These are phyloP conservation scores for Trichophyton simii DNA, from an alignment of 2,329 filamentous ascomycete species.

Conservation along the genomic window DNA sequence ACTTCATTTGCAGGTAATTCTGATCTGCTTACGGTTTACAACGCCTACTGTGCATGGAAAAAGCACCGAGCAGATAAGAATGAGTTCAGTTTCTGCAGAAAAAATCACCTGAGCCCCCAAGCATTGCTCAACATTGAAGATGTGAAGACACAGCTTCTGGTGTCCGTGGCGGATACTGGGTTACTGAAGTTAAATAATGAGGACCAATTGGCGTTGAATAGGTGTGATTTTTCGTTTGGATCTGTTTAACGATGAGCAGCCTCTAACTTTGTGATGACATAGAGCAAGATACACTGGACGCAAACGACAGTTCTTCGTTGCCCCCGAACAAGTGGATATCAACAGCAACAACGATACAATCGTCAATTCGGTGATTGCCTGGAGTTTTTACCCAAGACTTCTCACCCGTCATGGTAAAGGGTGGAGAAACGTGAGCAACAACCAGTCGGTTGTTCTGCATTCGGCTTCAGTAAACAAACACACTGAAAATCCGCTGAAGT, in stretches of 20 bases:
- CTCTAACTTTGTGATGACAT: neutral
- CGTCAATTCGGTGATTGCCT: conserved; percentile 70
- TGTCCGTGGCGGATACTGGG: conserved; percentile 72
- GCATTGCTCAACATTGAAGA: conserved; percentile 88
- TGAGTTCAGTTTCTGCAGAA: conserved; percentile 83
- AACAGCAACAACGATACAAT: conserved; percentile 72
- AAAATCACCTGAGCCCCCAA: conserved; percentile 85
- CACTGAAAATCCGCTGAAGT: conserved; percentile 45
- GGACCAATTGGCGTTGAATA: conserved; percentile 57
- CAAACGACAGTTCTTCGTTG: conserved; percentile 66
- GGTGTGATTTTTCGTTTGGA: conserved; percentile 30
- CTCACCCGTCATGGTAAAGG: conserved; percentile 73
- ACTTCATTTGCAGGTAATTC: conserved; percentile 51
- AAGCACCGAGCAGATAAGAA: conserved; percentile 60
- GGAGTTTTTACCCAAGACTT: conserved; percentile 92
- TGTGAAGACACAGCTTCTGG: conserved; percentile 79
- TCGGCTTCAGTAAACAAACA: conserved; percentile 79
- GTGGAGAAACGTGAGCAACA: conserved; percentile 84
- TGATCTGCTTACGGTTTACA: conserved; percentile 83
- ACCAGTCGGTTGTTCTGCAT: conserved; percentile 76
- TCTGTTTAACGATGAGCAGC: neutral
- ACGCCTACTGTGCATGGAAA: conserved; percentile 84
- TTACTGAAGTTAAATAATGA: conserved; percentile 63
- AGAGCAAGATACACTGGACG: conserved; percentile 51
- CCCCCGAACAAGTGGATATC: conserved; percentile 60